These are phyloP conservation scores for Serendipita sp. DNA, from an alignment of 768 basidiomycete genomes.

Conservation along the genomic window DNA sequence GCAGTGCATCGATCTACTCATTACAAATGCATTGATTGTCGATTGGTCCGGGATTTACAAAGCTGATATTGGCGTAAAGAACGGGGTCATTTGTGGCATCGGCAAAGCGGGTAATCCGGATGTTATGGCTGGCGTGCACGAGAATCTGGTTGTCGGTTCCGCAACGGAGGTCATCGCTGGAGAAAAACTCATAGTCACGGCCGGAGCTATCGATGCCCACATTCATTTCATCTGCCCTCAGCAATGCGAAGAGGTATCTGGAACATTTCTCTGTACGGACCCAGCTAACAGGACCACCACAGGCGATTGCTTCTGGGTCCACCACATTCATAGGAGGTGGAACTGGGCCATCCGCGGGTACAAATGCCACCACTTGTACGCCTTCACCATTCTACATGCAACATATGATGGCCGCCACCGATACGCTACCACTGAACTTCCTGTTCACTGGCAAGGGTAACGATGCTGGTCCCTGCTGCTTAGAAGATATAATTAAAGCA, in stretches of 20 bases:
- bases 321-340: slow-evolving; percentile 96
- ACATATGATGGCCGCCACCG: slow-evolving; percentile 85
- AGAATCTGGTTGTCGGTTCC: slow-evolving; percentile 64
- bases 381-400: slow-evolving; percentile 78
- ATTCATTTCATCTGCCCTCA: slow-evolving; percentile 94
- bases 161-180: slow-evolving; percentile 94
- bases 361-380: slow-evolving; percentile 91
- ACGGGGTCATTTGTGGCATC: slow-evolving; percentile 67
- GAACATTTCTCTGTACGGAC: slow-evolving; percentile 20
- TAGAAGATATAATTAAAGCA: slow-evolving; percentile 69
- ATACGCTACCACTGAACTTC: slow-evolving; percentile 81
- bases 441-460: slow-evolving; percentile 96
- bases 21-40: slow-evolving; percentile 87
- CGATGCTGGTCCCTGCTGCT: slow-evolving; percentile 55
- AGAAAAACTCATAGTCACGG: slow-evolving; percentile 85
- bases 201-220: slow-evolving; percentile 85
- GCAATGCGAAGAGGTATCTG: slow-evolving; percentile 72
- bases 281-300: neutral
- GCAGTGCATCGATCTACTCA: slow-evolving; percentile 75
- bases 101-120: slow-evolving; percentile 99
- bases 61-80: slow-evolving; percentile 90
- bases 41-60: slow-evolving; percentile 82
- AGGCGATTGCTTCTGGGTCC: slow-evolving; percentile 37
- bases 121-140: slow-evolving; percentile 66
- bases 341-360: slow-evolving; percentile 81